Conservation (phyloP, 2,329 filamentous ascomycete species). For the Cylindrodendrum hubeiense region DNA sequence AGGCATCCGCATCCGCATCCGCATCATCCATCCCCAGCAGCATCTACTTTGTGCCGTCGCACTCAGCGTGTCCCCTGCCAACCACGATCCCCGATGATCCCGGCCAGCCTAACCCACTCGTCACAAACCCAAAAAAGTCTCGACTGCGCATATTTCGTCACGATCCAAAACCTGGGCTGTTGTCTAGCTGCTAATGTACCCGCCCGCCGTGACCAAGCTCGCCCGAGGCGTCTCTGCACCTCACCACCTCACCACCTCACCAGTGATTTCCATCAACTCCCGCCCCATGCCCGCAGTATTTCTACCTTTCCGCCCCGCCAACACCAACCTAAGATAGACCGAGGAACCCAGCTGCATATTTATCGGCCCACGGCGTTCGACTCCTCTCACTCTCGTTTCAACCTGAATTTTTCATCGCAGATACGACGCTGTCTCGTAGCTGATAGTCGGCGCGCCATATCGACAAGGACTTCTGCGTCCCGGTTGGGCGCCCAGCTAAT, state of each 20-base stretch:
- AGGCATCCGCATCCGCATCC: background rate
- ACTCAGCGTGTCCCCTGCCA: slow-evolving; percentile 10
- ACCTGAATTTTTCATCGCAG: slow-evolving; percentile 3
- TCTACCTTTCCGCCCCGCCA: background rate
- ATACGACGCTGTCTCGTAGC: background rate
- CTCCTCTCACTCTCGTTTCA: background rate
- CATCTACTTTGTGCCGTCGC: background rate
- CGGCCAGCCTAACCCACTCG: slow-evolving; percentile 14
- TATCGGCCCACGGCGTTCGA: background rate
- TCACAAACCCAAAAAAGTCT: slow-evolving; percentile 15
- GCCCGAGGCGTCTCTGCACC: background rate
- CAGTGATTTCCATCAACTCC: background rate
- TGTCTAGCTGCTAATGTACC: background rate
- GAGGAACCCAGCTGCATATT: background rate
- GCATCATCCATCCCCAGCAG: slow-evolving; percentile 16
- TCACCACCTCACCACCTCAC: no score
- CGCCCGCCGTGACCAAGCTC: background rate
- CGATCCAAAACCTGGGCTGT: slow-evolving; percentile 13
- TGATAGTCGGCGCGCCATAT: background rate
- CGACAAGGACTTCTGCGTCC: background rate
- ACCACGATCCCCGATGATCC: slow-evolving; percentile 19
- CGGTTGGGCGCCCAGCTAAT: slow-evolving; percentile 4
- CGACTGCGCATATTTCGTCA: slow-evolving; percentile 26
- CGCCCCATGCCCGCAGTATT: slow-evolving; percentile 11
- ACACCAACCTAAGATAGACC: background rate